These are phyloP conservation scores for Aquanectria penicillioides DNA, from an alignment of 2,329 filamentous ascomycete species.

Conservation along the genomic window DNA sequence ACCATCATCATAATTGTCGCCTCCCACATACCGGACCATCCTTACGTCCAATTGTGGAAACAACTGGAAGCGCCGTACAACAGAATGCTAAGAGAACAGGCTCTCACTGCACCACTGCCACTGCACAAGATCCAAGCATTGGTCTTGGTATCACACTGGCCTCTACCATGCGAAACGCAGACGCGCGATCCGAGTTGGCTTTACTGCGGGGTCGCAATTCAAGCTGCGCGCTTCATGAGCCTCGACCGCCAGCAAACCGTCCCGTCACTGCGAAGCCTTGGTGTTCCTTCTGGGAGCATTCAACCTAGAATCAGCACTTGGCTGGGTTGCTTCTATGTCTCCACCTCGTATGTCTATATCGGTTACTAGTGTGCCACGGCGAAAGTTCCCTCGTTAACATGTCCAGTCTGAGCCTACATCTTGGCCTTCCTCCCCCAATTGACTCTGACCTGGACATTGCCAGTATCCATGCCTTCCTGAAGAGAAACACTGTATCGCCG, in stretches of 20 bases:
- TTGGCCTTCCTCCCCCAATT: slow-evolving; percentile 24
- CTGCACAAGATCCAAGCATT: slow-evolving; percentile 32
- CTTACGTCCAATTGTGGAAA: background rate
- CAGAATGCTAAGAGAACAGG: slow-evolving; percentile 19
- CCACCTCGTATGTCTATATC: slow-evolving; percentile 22
- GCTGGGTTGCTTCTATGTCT: slow-evolving; percentile 26
- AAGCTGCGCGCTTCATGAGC: slow-evolving; percentile 31
- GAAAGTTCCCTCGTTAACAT: too few species aligned
- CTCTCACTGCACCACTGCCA: slow-evolving; percentile 22
- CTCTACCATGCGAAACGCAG: slow-evolving; percentile 22
- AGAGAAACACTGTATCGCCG: slow-evolving; percentile 13
- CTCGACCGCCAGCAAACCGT: slow-evolving; percentile 30
- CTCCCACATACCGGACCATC: background rate
- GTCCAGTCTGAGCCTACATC: slow-evolving; percentile 28
- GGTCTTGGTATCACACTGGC: slow-evolving; percentile 27
- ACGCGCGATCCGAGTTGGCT: slow-evolving; percentile 28
- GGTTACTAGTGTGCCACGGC: accelerated
- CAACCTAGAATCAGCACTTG: slow-evolving; percentile 30
- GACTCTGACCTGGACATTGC: slow-evolving; percentile 27
- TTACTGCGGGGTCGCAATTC: slow-evolving; percentile 29
- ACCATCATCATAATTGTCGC: slow-evolving; percentile 28
- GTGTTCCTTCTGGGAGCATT: slow-evolving; percentile 20
- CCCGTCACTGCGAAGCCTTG: slow-evolving; percentile 16
- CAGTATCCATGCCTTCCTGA: slow-evolving; percentile 21
- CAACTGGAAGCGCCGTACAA: slow-evolving; percentile 14